Evolutionary conservation across 169 alveolate species (phyloP).

Genomic region (Plasmodium billcollinsi): DNA sequence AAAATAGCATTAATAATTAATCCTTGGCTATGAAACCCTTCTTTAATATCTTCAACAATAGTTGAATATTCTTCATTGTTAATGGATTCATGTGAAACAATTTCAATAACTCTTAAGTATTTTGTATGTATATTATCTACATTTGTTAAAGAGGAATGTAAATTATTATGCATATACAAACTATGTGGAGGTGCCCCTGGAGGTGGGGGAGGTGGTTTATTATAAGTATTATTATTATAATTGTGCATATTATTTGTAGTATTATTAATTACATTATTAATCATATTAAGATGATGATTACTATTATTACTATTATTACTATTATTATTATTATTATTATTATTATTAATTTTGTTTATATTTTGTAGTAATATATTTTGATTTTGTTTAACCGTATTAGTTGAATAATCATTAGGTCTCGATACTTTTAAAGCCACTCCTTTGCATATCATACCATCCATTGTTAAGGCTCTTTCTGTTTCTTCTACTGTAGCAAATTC

Average conservation of each 20-base stretch:
- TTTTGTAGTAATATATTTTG: conserved; percentile 6
- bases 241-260: neutral
- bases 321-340: neutral
- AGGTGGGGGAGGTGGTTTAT: conserved; percentile 67
- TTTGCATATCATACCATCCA: conserved; percentile 93
- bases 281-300: conserved; percentile 4
- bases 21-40: conserved; percentile 85
- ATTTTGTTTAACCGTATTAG: conserved; percentile 77
- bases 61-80: conserved; percentile 76
- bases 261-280: conserved; percentile 66
- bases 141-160: conserved; percentile 51
- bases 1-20: conserved; percentile 79
- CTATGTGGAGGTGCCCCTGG: conserved; percentile 33
- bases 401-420: conserved; percentile 92
- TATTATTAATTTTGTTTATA: neutral
- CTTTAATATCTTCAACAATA: conserved; percentile 83
- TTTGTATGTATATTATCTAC: conserved; percentile 70
- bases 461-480: conserved; percentile 91
- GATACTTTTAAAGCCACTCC: conserved; percentile 93
- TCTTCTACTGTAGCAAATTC: conserved; percentile 94
- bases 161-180: neutral
- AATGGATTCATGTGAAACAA: conserved; percentile 31
- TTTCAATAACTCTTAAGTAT: conserved; percentile 51
- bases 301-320: neutral
- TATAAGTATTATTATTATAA: neutral